Evolutionary conservation across 1,139 yeast genomes (phyloP).

Genomic region (Kluyveromyces sp.): DNA sequence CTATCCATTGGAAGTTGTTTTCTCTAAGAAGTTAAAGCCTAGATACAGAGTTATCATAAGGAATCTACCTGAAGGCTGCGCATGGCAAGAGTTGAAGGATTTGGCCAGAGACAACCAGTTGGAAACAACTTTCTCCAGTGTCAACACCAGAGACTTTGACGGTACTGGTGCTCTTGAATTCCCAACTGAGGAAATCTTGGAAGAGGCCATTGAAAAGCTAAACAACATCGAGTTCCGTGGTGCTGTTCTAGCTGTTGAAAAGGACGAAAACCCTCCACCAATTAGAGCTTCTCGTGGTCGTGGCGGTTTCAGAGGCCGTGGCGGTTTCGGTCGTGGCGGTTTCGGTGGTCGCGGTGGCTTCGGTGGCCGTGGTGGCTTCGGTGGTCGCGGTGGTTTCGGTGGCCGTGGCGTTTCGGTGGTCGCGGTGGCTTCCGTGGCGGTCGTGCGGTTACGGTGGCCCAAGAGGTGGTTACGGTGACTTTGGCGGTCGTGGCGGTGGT

Average conservation of each 20-base stretch:
- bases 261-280: constrained; percentile 71
- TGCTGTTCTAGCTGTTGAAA: constrained; percentile 56
- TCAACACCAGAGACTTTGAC: constrained; percentile 57
- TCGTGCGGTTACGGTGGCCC: constrained; percentile 31
- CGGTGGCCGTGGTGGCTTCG: constrained; percentile 27
- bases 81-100: constrained; percentile 84
- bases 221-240: constrained; percentile 71
- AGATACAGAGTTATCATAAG: constrained; percentile 63
- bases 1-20: constrained; percentile 58
- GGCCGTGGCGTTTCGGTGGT: constrained; percentile 27
- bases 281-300: constrained; percentile 49
- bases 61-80: constrained; percentile 65
- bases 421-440: constrained; percentile 30
- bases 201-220: constrained; percentile 57
- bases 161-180: constrained; percentile 77
- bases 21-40: constrained; percentile 62
- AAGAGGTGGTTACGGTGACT: constrained; percentile 22
- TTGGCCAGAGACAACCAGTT: constrained; percentile 62
- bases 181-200: constrained; percentile 64
- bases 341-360: constrained; percentile 34
- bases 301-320: constrained; percentile 41
- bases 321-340: constrained; percentile 29
- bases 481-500: constrained; percentile 22
- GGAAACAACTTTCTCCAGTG: constrained; percentile 67
- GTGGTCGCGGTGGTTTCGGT: constrained; percentile 15